Base-by-base conservation (phyloP, 2,329 filamentous ascomycete species). In the Apiospora marii region DNA sequence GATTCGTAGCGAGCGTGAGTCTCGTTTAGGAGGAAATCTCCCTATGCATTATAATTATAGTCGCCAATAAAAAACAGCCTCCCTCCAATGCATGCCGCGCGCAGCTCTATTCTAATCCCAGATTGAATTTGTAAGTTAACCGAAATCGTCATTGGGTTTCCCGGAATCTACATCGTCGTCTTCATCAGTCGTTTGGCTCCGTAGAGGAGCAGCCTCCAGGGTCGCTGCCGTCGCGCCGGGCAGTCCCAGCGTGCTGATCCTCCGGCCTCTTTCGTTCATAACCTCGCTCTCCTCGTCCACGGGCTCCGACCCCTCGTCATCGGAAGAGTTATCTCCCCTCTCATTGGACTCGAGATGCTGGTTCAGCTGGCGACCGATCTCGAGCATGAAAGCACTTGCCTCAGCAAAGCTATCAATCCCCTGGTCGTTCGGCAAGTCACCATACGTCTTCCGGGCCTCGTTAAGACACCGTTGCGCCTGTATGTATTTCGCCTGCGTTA, bases 391-490 rank as follows among this genome's bases (percentile, higher is more conserved):
- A 3, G 85, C 84, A 71, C 84, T 86, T 0, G 90, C 90, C 13
- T 80, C 77, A 0, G 76, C 79, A 73, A 91, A 92, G 43, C 84
- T 83, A 71, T 84, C 81, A 67, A 91, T 85, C 37, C 87, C 89
- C 19, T 87, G 83, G 69, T 86, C 85, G 68, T 85, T 81, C 1
- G 85, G 83, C 27, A 90, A 80, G 16, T 84, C 82, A 8, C 84
- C 83, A 78, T 91, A 92, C 77, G 86, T 87, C 68, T 81, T 84
- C 41, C 85, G 83, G 3, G 94, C 94, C 75, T 93, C 90, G 68
- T 93, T 91, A 1, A 98, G 87, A 75, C 93, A 94, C 72, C 90
- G 88, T 76, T 94, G 93, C 0, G 95, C 93, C 79, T 97, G 93
- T 19, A 93, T 89, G 70, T 91, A 91, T 79, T 96, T 95, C 46